Evolutionary conservation across 139 green algal genomes (phyloP), one percentile per base, ranked within the genome.

Genomic region (Raphidocelis subcapitata): DNA sequence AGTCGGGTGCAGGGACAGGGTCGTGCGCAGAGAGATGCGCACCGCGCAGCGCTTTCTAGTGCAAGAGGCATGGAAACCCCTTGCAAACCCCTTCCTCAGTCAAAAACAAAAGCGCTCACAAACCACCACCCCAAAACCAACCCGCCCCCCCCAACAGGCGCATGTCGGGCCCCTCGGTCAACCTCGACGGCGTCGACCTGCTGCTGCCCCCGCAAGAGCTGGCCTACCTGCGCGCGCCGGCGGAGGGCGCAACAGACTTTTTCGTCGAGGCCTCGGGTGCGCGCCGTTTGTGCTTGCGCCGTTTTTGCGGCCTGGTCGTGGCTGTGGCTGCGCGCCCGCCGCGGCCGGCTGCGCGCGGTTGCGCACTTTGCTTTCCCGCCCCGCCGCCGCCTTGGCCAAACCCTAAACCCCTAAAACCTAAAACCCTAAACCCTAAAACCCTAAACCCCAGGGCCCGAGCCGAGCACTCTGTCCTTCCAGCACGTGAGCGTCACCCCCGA

Each of bases 171-270:
- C 46, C 46, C 46, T 12, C 29, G 1, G 49, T 73, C 8, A 49
- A 33, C 36, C 37, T 73, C 26, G 66, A 73, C 44, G 66, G 66
- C 14, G 54, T 73, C 12, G 2, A 26, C 0, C 28, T 75, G 41
- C 59, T 62, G 57, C 69, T 75, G 69, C 69, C 69, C 16, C 10
- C 28, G 1, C 57, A 56, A 16, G 69, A 75, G 57, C 54, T 75
- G 28, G 16, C 59, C 4, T 75, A 75, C 37, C 32, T 75, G 12
- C 41, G 36, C 16, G 57, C 31, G 51, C 29, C 41, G 20, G 56
- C 69, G 2, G 20, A 49, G 26, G 12, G 23, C 5, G 23, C 56
- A 37, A 52, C 29, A 24, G 44, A 60, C 26, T 75, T 75, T 62
- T 56, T 75, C 3, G 36, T 68, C 28, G 28, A 61, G 59, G 1